These are phyloP conservation scores for Aspergillus pseudoterreus DNA, from an alignment of 2,329 filamentous ascomycete genomes.

Conservation along the genomic window DNA sequence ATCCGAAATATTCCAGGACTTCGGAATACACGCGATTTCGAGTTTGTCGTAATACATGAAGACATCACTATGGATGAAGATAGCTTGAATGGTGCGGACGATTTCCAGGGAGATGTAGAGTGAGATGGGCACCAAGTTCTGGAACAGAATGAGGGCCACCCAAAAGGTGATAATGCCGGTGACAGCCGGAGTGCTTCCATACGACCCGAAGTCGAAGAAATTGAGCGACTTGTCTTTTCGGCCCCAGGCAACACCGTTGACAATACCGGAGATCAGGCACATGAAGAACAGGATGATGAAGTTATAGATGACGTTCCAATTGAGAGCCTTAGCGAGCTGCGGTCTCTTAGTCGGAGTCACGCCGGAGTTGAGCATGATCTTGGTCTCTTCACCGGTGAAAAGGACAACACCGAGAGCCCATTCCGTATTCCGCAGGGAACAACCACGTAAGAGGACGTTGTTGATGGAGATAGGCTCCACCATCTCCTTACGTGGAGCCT, in stretches of 20 bases:
- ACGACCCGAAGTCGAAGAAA: constrained; percentile 82
- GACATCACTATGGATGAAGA: constrained; percentile 96
- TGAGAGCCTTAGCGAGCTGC: constrained; percentile 85
- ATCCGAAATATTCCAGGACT: constrained; percentile 98
- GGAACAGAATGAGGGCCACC: constrained; percentile 90
- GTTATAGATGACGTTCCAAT: constrained; percentile 97
- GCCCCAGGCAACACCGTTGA: constrained; percentile 79
- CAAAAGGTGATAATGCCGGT: constrained; percentile 97
- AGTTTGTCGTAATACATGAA: constrained; percentile 96
- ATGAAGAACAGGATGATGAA: constrained; percentile 85
- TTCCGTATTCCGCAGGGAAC: constrained; percentile 90
- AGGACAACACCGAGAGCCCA: constrained; percentile 91
- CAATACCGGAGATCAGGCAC: constrained; percentile 80
- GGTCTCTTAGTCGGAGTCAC: constrained; percentile 92
- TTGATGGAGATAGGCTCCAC: constrained; percentile 91
- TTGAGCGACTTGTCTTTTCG: constrained; percentile 68
- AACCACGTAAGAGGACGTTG: constrained; percentile 89
- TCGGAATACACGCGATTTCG: constrained; percentile 92
- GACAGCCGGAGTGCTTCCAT: constrained; percentile 68
- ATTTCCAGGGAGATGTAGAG: constrained; percentile 97
- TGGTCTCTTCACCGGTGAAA: constrained; percentile 93
- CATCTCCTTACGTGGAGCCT: constrained; percentile 69
- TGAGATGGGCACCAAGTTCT: constrained; percentile 98
- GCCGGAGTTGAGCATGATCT: constrained; percentile 98
- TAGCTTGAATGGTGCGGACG: constrained; percentile 83